Base-by-base conservation (phyloP, 2,329 filamentous ascomycete genomes). In the Gaeumannomyces tritici region DNA sequence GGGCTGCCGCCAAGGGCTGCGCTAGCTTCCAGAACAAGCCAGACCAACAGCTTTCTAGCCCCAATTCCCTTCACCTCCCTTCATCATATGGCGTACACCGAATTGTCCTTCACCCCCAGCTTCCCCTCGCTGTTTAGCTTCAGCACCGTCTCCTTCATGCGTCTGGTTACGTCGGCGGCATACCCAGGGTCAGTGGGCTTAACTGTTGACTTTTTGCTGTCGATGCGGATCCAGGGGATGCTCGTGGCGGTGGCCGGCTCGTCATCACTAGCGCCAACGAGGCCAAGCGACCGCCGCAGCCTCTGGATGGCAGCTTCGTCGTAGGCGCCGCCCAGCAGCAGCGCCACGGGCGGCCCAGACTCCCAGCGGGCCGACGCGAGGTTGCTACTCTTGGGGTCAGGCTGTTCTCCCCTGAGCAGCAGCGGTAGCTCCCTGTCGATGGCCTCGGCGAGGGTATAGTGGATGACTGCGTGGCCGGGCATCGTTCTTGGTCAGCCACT, bases 261-360 rank as follows among this genome's bases (percentile, higher is more conserved):
- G 18, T 1, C 57, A 18, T 24, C 31, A n/a, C 35, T 29, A 8
- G 29, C 29, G 31, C 31, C n/a, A 3, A 24, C 31, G 11, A 31
- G 28, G 15, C 28, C 42, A 26, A 35, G 5, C 33, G 51, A 24
- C 59, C 31, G 26, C 58, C 64, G 28, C 33, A 67, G 12, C 54
- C 63, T 18, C 26, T 66, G 67, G 63, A 69, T 55, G 18, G 64
- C 62, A 3, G 65, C 65, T 18, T 66, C 65, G 31, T 62, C 60
- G 59, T 65, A 71, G 2, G 63, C 69, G 8, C 67, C 69, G 3
- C 70, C 70, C 1, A 70, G 63, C 3, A 71, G 33, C 4, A 71
- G 31, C 1, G 67, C 67, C 7, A 61, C 61, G 1, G 67, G 67
- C 21, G 59, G 59, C 1, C 35, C 35, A 2, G 62, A 62, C 4